Conservation (phyloP, 176 grass and related monocot genomes). For the Melocanna baccifera region DNA sequence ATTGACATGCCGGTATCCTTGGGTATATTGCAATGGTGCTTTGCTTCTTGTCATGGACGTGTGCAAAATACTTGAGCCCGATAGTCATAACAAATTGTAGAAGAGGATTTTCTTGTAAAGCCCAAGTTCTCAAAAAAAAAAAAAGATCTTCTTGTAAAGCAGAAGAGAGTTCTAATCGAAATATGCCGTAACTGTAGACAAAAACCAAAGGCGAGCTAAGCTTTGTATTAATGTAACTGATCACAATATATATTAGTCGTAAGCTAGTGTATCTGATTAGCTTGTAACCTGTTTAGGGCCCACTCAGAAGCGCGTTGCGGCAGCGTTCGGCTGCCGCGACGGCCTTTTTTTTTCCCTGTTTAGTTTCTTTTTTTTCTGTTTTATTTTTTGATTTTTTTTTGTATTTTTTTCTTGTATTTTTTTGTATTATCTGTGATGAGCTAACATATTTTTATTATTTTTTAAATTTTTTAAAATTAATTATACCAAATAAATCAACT, state of each 20-base stretch:
- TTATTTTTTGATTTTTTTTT: no score
- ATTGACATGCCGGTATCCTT: not conserved
- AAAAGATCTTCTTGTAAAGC: not conserved
- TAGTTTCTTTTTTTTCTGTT: no score
- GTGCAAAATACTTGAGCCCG: not conserved
- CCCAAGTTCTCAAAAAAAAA: no score
- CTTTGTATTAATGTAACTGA: not conserved
- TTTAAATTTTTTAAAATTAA: no score
- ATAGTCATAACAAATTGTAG: not conserved
- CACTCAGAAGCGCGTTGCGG: no score
- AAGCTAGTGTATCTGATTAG: not conserved
- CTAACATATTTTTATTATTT: no score
- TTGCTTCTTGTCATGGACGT: not conserved
- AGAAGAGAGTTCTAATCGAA: not conserved
- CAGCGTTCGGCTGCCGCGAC: no score
- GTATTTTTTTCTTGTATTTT: no score
- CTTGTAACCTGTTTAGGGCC: not conserved
- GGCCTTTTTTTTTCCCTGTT: no score
- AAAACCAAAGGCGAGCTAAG: not conserved
- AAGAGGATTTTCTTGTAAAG: not conserved
- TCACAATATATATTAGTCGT: not conserved
- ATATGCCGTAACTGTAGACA: not conserved
- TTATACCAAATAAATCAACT: no score
- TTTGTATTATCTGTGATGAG: no score
- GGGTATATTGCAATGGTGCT: not conserved